Base-by-base conservation (phyloP, 352 stramenopile genomes). In the Blastocystis sp. region DNA sequence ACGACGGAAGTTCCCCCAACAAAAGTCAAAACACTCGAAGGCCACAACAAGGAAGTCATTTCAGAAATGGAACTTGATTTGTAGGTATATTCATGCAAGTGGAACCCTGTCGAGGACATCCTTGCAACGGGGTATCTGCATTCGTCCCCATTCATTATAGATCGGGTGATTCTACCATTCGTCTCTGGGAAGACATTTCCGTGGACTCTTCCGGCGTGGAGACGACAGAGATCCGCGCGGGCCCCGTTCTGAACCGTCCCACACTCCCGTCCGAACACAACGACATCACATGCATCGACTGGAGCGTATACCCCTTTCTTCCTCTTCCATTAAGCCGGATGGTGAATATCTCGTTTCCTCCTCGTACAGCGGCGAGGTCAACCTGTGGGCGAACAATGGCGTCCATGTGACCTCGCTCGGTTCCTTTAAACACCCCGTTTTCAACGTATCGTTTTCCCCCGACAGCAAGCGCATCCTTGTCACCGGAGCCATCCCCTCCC, bases 41-140 rank as follows among this genome's bases (percentile, higher is more conserved):
- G 69, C 44, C 69, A 81, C 51, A 81, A 11, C 11, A 34, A 42
- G 21, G 29, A 54, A 24, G 69, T 81, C 18, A 9, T 24, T 36
- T 21, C 27, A 16, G 3, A 3, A 8, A 27, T 4, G 8, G 8
- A 11, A 40, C 14, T 14, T 64, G 14, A 54, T 40, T 29, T 29
- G 8, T 81, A 81, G 69, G 69, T 81, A 14, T 81, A 81, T 64
- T 81, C 69, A 32, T 81, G 69, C 42, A 57, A 29, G 32, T 81
- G 69, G 69, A 48, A 29, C 38, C 69, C 69, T 36, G 16, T 21
- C 8, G 38, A 14, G n/a, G 49, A 81, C 27, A 34, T 27, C 29
- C 69, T 81, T 24, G 49, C 49, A 11, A 81, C 69, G n/a, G 69
- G 69, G 61, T 72, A 44, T 14, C n/a, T 11, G 21, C 9, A 27